Base-by-base conservation (phyloP, 805 yeast genomes). In the Wickerhamiella alocasiicola region DNA sequence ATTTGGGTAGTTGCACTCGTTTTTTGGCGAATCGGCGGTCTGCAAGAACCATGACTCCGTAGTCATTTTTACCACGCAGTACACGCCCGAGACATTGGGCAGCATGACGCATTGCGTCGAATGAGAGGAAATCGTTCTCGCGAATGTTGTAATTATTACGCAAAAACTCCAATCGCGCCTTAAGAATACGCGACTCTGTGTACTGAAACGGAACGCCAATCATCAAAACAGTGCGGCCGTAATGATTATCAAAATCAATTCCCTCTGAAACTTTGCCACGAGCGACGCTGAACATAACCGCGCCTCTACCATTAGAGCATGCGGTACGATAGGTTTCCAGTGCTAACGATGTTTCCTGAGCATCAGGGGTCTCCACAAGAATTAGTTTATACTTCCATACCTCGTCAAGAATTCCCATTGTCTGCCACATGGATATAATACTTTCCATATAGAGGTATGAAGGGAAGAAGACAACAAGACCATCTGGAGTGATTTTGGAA, bases 91-190 rank as follows among this genome's bases (percentile, higher is more conserved):
- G 63, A 62, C 99, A 91, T 60, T 91, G 99, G 0, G 99, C 97
- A 3, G 97, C 99, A 63, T 91, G 99, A 56, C 99, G 75, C 98
- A 91, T 91, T 11, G 99, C 99, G 62, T 91, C 99, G 68, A 91
- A 91, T 9, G 97, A 87, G 28, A 91, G 59, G 56, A 91, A 91
- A 54, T 91, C 98, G 55, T 83, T 85, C 54, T 91, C 98, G 48
- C 84, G 71, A 42, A 91, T 88, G 53, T 85, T 93, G 57, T 74
- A 88, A 53, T 85, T 87, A 56, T 91, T 97, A 49, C 97, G 68
- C 57, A 91, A 61, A 54, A 91, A 91, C 61, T 91, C 98, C 33
- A 91, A 65, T 39, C 99, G 71, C 0, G 99, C 98, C 52, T 91
- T 91, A 53, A 91, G 66, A 48, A 91, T 91, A 55, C 97, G 76